Conservation (phyloP, 257 asterid species). For the Plectranthus barbatus region DNA sequence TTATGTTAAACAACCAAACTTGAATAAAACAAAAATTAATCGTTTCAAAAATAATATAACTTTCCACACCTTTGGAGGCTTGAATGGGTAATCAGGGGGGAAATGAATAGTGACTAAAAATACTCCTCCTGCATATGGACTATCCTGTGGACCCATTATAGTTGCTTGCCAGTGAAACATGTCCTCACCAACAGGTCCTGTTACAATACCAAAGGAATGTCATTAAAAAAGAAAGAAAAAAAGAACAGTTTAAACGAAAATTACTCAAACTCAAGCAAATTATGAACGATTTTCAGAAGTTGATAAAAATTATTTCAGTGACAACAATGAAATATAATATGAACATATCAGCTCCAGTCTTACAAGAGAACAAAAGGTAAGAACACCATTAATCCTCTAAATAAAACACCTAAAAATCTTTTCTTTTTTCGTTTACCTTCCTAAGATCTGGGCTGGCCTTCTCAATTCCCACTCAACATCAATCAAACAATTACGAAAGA, state of each 20-base stretch:
- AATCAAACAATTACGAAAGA: background rate
- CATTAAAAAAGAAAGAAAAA: background rate
- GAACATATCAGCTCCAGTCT: background rate
- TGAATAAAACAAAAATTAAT: no score
- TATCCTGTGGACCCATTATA: no score
- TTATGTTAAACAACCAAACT: no score
- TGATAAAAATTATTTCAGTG: no score
- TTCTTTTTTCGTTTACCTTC: background rate
- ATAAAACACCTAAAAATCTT: background rate
- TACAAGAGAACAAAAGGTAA: background rate
- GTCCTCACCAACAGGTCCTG: no score
- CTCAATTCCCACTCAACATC: background rate
- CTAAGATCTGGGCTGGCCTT: background rate
- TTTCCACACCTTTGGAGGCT: slow-evolving; percentile 52
- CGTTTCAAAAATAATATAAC: background rate
- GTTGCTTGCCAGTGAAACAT: no score
- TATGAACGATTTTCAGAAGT: background rate
- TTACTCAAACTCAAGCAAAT: background rate
- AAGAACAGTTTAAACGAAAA: background rate
- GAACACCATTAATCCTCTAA: background rate
- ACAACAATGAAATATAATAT: no score
- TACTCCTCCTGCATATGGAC: no score
- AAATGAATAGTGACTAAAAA: no score
- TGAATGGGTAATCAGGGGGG: no score
- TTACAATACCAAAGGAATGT: slow-evolving; percentile 10